phyloP scores from a whole-genome alignment of 2,329 filamentous ascomycete species.

The Rhynchosporium agropyri region DNA sequence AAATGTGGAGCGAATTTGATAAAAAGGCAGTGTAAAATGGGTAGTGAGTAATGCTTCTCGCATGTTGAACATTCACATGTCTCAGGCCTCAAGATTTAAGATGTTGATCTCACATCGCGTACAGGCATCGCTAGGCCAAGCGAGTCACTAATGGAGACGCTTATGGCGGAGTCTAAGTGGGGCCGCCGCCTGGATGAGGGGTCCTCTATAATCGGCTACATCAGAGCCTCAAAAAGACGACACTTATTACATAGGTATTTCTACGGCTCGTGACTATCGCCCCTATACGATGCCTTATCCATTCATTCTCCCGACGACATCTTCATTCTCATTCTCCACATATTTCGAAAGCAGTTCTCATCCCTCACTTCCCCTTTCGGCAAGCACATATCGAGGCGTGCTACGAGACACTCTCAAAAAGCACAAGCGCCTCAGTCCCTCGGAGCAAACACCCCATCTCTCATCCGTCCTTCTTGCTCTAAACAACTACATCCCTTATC shows the following conservation, averaged over 20 bases:
- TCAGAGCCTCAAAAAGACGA: not conserved
- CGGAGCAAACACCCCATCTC: constrained; percentile 72
- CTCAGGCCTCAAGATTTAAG: not conserved
- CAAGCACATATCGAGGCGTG: constrained; percentile 81
- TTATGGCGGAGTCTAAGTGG: constrained; percentile 10
- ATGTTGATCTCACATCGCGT: constrained; percentile 10
- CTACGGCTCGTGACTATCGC: not conserved
- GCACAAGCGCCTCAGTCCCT: constrained; percentile 80
- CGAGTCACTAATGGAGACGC: not conserved
- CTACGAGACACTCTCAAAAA: constrained; percentile 83
- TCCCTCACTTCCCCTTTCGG: constrained; percentile 81
- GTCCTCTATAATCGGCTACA: not conserved
- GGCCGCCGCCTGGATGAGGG: constrained; percentile 1
- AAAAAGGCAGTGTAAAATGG: too few species aligned
- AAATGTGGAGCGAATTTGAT: too few species aligned
- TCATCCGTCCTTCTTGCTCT: constrained; percentile 69
- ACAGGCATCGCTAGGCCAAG: constrained; percentile 3
- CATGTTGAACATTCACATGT: not conserved
- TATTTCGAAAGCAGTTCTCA: constrained; percentile 80
- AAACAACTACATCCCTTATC: constrained; percentile 79
- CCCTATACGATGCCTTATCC: constrained; percentile 75
- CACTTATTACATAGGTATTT: not conserved
- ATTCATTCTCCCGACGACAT: constrained; percentile 87
- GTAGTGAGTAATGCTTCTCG: not conserved
- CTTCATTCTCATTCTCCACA: constrained; percentile 78